These are phyloP conservation scores for Mycena vulgaris DNA, from an alignment of 768 basidiomycete species.

Conservation along the genomic window DNA sequence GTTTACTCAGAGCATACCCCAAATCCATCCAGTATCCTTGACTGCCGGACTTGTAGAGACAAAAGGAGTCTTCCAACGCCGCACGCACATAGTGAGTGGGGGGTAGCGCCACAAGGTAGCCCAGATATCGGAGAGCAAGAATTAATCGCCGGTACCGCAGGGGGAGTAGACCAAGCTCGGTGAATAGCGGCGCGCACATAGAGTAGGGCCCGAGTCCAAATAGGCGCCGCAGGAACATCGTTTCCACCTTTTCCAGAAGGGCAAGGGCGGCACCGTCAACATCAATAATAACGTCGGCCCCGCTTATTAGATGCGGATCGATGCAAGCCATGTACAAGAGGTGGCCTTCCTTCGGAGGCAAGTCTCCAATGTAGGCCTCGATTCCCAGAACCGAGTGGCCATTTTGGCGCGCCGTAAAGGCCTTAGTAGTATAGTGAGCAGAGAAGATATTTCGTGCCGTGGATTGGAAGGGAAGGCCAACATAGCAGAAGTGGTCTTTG, in stretches of 20 bases:
- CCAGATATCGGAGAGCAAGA: constrained; percentile 33
- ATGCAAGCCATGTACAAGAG: too few species aligned
- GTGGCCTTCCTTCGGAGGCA: too few species aligned
- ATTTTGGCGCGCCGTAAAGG: background rate
- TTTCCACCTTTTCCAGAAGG: too few species aligned
- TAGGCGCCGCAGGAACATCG: constrained; percentile 47
- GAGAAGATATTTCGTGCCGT: background rate
- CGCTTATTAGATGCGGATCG: too few species aligned
- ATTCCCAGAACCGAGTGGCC: background rate
- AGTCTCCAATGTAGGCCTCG: background rate
- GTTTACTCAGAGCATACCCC: background rate
- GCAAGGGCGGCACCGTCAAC: too few species aligned
- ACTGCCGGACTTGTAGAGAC: background rate
- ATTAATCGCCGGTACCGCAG: constrained; percentile 34
- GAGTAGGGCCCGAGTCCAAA: constrained; percentile 32
- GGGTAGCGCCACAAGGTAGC: background rate
- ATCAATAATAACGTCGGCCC: too few species aligned
- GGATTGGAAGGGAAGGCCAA: background rate
- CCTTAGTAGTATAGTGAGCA: background rate
- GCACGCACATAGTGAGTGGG: background rate
- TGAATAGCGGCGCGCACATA: constrained; percentile 32
- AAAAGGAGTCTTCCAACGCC: background rate
- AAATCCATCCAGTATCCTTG: constrained; percentile 11
- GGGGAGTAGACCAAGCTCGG: constrained; percentile 40
- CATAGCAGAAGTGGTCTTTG: background rate